Evolutionary conservation across 306 rosid genomes (phyloP).

Genomic region (Begonia loranthoides): DNA sequence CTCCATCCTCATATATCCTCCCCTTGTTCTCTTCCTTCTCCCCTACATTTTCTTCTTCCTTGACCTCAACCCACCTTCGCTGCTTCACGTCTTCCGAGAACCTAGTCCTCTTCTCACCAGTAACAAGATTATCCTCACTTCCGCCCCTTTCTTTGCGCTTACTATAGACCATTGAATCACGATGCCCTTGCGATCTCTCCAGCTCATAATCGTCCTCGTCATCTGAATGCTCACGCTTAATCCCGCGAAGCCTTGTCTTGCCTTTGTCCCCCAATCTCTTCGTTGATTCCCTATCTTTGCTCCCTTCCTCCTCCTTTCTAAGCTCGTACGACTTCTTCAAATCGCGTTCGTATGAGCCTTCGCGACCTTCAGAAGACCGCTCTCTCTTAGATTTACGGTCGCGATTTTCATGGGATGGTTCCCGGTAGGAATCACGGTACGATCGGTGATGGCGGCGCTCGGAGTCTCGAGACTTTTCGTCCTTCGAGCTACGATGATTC

Average conservation of each 20-base stretch:
- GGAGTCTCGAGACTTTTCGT: conserved; percentile 25
- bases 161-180: conserved; percentile 21
- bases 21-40: conserved; percentile 28
- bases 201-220: conserved; percentile 14
- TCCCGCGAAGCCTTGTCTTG: conserved; percentile 23
- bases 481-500: conserved; percentile 20
- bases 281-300: conserved; percentile 26
- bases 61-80: conserved; percentile 25
- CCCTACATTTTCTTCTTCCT: conserved; percentile 20
- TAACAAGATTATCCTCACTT: conserved; percentile 31
- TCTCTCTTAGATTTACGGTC: conserved; percentile 37
- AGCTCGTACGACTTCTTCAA: conserved; percentile 23
- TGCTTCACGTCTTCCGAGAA: conserved; percentile 44
- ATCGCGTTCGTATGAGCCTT: conserved; percentile 18
- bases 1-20: conserved; percentile 60
- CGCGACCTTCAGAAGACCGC: conserved; percentile 16
- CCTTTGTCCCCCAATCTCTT: conserved; percentile 28
- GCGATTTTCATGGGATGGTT: conserved; percentile 26
- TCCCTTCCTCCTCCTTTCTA: conserved; percentile 33
- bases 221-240: conserved; percentile 16
- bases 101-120: conserved; percentile 51
- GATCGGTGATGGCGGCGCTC: conserved; percentile 43
- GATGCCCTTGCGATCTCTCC: conserved; percentile 13
- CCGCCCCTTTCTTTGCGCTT: conserved; percentile 79
- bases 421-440: conserved; percentile 37